Percentiles rank a stretch among this genome's conserved stretches.
Conservation (phyloP, 148 eudicot genomes). For the Rhododendron vialii region DNA sequence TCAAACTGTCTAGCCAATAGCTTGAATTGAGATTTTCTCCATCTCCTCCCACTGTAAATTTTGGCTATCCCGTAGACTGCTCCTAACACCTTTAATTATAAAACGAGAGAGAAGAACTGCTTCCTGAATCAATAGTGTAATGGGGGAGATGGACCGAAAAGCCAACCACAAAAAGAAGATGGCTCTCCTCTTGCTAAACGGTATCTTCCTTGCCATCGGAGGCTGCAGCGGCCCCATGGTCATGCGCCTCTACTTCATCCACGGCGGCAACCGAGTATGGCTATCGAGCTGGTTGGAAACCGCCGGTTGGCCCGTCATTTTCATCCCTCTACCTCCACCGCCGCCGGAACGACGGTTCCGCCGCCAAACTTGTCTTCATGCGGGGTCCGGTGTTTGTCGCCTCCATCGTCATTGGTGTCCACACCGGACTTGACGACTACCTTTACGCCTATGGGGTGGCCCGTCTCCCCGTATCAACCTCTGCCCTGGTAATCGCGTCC, state of each 20-base stretch:
- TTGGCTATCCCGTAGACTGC: too few relatives aligned
- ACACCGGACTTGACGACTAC: constrained; percentile 57
- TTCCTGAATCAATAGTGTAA: too few relatives aligned
- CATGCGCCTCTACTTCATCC: constrained; percentile 49
- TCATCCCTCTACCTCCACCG: constrained; percentile 34
- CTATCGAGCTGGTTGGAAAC: constrained; percentile 48
- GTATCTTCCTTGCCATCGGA: constrained; percentile 37
- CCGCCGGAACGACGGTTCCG: neutral
- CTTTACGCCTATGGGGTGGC: constrained; percentile 52
- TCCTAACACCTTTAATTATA: neutral
- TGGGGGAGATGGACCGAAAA: neutral
- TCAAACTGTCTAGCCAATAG: neutral
- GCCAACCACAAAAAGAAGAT: constrained; percentile 16
- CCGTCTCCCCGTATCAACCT: constrained; percentile 60
- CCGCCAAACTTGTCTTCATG: constrained; percentile 29
- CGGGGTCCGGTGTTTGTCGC: constrained; percentile 9
- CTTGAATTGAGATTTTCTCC: neutral
- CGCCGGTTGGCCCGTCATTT: constrained; percentile 53
- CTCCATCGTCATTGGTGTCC: constrained; percentile 27
- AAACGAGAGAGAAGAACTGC: too few relatives aligned
- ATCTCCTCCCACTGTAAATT: neutral
- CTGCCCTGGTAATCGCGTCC: constrained; percentile 52
- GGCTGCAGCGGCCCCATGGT: constrained; percentile 39
- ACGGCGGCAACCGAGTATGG: constrained; percentile 64
- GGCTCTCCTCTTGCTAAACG: constrained; percentile 25